phyloP scores from a whole-genome alignment of 192 early-diverging fungal genomes.

The Coemansia javaensis region DNA sequence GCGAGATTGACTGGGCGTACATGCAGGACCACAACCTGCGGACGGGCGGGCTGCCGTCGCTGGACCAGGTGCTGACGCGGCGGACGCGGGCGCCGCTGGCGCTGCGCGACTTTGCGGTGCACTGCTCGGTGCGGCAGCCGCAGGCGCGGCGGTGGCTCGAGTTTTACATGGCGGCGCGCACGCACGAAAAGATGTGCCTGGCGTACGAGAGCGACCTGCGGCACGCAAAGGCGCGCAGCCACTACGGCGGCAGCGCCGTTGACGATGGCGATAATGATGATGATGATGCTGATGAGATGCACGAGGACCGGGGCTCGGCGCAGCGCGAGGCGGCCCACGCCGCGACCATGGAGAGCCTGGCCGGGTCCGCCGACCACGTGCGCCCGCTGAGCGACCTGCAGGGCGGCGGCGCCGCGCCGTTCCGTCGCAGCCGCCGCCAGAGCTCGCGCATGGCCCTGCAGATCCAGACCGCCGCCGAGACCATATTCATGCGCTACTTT shows the following conservation, averaged over 20 bases:
- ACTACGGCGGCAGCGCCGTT: constrained; percentile 32
- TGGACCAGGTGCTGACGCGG: constrained; percentile 50
- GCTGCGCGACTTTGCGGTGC: constrained; percentile 49
- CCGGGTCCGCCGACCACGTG: constrained; percentile 7
- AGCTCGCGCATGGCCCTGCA: constrained; percentile 50
- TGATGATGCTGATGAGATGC: neutral
- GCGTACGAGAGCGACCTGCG: constrained; percentile 49
- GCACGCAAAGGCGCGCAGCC: constrained; percentile 48
- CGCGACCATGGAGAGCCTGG: constrained; percentile 39
- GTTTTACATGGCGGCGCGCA: constrained; percentile 51
- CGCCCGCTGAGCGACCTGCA: constrained; percentile 2
- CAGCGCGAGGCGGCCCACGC: constrained; percentile 29
- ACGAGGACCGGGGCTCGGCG: constrained; percentile 12
- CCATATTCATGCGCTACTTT: constrained; percentile 49
- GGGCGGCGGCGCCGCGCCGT: constrained; percentile 1
- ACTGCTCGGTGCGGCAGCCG: constrained; percentile 50
- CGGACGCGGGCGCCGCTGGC: constrained; percentile 44
- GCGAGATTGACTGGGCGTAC: constrained; percentile 46
- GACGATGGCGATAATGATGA: neutral
- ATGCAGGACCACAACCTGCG: constrained; percentile 54
- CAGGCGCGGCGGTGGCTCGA: constrained; percentile 52
- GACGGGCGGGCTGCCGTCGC: constrained; percentile 46
- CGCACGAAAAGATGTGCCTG: constrained; percentile 51
- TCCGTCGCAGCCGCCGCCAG: constrained; percentile 41
- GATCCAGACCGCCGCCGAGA: constrained; percentile 48